Evolutionary conservation across 495 filamentous ascomycete species (phyloP), one percentile per base, ranked within the genome.

Genomic region (Amniculicola lignicola): DNA sequence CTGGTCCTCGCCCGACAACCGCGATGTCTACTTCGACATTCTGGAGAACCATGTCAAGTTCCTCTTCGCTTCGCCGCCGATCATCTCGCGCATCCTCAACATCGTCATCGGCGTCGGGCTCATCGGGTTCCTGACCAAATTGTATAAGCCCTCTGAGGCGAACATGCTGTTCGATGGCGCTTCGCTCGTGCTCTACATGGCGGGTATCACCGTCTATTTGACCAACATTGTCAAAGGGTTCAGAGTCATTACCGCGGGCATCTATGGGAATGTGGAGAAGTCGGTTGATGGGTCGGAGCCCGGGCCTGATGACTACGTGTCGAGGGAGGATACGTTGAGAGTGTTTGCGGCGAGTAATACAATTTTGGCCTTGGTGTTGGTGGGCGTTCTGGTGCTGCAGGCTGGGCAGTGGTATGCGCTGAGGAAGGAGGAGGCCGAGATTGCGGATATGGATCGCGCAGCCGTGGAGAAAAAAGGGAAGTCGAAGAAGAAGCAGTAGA

Each of bases 351-450:
- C 93, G 23, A 96, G 88, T 70, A 94, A 97, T 68, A 96, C 92
- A 2, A 98, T 98, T 59, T 65, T 96, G 35, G 93, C 91, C 43
- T 75, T 98, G 33, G 89, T 98, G 22, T 70, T 97, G 45, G 83
- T 96, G 0, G 93, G 93, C 2, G 88, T 98, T 23, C 64, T 98
- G 56, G 88, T 94, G 25, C 74, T 98, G 65, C 94, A 98, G 82
- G 91, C 89, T 6, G 93, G 94, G 11, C 92, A 97, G 78, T 98
- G 93, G 93, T 98, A 98, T 75, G 93, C 94, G 22, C 90, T 96
- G 79, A 75, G 84, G 57, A 95, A 93, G 80, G 90, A 96, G 70
- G 75, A 75, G 66, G 84, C 90, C 72, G 92, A 97, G 73, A 77
- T 75, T 57, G 84, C 81, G 68, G 74, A 74, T 59, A 75, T 87